Base-by-base conservation (phyloP, 78 protist genomes). In the Protostelium mycophagum region DNA sequence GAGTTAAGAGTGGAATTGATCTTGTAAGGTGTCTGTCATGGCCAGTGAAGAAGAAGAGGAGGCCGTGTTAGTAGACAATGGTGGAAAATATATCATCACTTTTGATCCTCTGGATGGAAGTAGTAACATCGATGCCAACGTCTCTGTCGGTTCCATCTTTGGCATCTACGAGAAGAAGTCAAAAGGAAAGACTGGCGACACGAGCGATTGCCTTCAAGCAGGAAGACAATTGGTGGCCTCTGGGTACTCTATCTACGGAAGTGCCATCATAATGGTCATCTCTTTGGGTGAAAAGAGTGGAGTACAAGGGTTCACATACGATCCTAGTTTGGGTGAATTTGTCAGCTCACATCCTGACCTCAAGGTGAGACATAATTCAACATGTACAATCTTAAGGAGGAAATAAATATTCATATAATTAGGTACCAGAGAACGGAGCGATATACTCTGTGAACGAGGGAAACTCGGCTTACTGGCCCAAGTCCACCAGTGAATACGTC, bases 371-470 rank as follows among this genome's bases (percentile, higher is more conserved):
- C 31, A 86, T 29, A 37, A 85, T 83, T 9, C 86, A 84, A 83
- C 35, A 29, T 63, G 83, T 87, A 16, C 37, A 85, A 85, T 85
- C 36, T 35, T 16, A 5, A 85, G 5, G 35, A 85, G 29, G 36
- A 25, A 5, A 5, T 25, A 25, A 35, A 51, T 51, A 16, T 51
- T 16, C 73, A 51, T 51, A 16, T 16, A 5, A 51, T 51, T 16
- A 51, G 73, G 73, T 51, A 25, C 73, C 73, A 51, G 73, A 51
- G 73, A 51, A 51, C 16, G 94, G 94, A n/a, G 16, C 73, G 0
- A 92, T 98, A 92, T 98, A 98, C 95, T 95, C 97, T 0, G 83
- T 95, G 90, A 98, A 98, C 95, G 99, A 98, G 87, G 99, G 97
- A 34, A 97, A 97, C 95, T 35, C 87, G 5, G 28, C 31, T 37